These are phyloP conservation scores for Neofusicoccum sp. DNA, from an alignment of 2,329 filamentous ascomycete genomes.

Conservation along the genomic window DNA sequence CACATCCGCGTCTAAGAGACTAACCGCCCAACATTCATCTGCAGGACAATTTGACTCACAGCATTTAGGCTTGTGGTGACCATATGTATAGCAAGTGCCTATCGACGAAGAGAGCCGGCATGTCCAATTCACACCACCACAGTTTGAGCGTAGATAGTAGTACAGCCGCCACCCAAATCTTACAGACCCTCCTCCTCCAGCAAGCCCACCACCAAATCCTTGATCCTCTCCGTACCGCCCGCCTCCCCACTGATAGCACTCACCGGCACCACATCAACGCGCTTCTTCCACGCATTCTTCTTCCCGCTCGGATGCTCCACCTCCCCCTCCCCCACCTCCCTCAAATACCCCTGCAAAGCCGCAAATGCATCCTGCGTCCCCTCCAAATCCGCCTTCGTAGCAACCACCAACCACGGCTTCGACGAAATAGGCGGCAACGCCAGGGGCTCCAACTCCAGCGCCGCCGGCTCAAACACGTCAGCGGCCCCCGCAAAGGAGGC, in stretches of 20 bases:
- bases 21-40: no score
- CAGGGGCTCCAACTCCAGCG: constrained; percentile 37
- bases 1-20: no score
- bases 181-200: constrained; percentile 48
- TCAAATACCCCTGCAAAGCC: constrained; percentile 70
- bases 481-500: background rate
- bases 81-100: background rate
- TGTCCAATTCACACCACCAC: background rate
- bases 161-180: background rate
- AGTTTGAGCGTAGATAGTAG: background rate
- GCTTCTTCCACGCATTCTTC: constrained; percentile 63
- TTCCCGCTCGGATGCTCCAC: constrained; percentile 72
- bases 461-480: constrained; percentile 27
- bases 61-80: background rate
- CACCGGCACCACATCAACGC: constrained; percentile 72
- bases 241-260: constrained; percentile 82
- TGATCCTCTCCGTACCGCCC: constrained; percentile 70
- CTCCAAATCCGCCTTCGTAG: constrained; percentile 86
- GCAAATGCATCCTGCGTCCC: constrained; percentile 78
- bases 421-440: constrained; percentile 73
- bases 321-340: constrained; percentile 62
- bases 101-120: background rate
- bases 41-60: no score
- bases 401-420: constrained; percentile 96
- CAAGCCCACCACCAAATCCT: constrained; percentile 71